phyloP scores from a whole-genome alignment of 139 green algal species.

The Astrephomene gubernaculifera region DNA sequence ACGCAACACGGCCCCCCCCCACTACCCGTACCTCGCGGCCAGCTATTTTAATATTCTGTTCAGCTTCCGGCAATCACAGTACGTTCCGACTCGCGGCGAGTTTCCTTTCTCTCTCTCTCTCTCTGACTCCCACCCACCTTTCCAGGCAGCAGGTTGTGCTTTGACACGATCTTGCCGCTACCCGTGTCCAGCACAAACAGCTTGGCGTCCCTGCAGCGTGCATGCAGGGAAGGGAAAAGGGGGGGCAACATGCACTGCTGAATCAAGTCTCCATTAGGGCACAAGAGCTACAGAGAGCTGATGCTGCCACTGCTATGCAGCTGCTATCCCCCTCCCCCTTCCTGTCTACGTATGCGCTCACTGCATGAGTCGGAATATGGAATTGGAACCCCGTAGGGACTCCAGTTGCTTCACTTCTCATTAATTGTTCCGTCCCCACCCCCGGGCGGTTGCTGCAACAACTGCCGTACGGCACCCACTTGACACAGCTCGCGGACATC shows the following conservation, averaged over 20 bases:
- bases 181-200: slow-evolving; percentile 62
- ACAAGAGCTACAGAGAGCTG: background rate
- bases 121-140: slow-evolving; percentile 9
- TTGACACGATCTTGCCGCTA: slow-evolving; percentile 64
- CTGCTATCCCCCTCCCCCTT: background rate
- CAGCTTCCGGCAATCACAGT: background rate
- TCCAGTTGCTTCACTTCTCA: too few relatives aligned
- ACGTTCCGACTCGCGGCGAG: background rate
- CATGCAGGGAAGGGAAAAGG: background rate
- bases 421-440: too few relatives aligned
- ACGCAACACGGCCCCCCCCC: too few relatives aligned
- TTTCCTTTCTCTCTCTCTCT: background rate
- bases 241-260: background rate
- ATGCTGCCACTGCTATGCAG: background rate
- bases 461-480: slow-evolving; percentile 1
- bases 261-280: background rate
- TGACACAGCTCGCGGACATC: slow-evolving; percentile 43
- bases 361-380: too few relatives aligned
- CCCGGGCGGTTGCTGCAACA: background rate
- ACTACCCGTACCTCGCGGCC: too few relatives aligned
- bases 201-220: slow-evolving; percentile 54
- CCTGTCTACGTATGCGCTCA: background rate
- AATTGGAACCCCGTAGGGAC: background rate
- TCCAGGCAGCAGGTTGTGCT: slow-evolving; percentile 35
- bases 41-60: background rate